A percentile compares a stretch with the other conserved stretches of the same genome.
Conservation (phyloP, 805 yeast species). For the Schizosaccharomyces pombe region ASM294v3 CU329670.1:5506001-5506500, state of each 20-base stretch:
- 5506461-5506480: conserved; percentile 42
- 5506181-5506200: background rate
- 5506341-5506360: conserved; percentile 66
- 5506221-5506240: conserved; percentile 70
- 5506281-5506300: conserved; percentile 88
- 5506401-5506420: conserved; percentile 91
- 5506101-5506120: background rate
- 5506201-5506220: conserved; percentile 40
- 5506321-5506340: conserved; percentile 72
- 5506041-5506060: too few relatives aligned
- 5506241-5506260: conserved; percentile 62
- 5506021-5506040: too few relatives aligned
- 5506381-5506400: conserved; percentile 64
- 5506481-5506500: conserved; percentile 25
- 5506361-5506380: conserved; percentile 81
- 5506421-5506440: conserved; percentile 92
- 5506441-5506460: conserved; percentile 68
- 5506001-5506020: too few relatives aligned
- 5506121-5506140: background rate
- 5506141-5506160: background rate
- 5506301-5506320: conserved; percentile 86
- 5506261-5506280: conserved; percentile 65
- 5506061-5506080: too few relatives aligned
- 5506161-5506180: background rate
- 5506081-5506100: too few relatives aligned